Evolutionary conservation across 208 protist genomes (phyloP), one percentile per base, ranked within the genome.

Genomic region (Crithidia sp.): DNA sequence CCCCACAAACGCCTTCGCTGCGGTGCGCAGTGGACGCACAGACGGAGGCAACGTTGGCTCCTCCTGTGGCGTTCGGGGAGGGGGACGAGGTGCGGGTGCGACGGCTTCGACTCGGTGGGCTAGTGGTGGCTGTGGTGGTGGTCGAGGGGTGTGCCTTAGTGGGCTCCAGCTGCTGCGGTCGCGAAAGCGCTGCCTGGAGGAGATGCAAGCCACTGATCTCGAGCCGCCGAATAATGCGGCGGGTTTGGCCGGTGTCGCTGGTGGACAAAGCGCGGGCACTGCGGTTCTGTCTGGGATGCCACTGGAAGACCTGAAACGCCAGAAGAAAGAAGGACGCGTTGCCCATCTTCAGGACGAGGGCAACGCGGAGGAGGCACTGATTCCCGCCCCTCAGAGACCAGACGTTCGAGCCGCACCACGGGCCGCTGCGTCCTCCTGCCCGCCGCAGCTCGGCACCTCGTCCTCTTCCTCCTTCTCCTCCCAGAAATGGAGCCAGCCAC

Each of bases 131-230:
- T 3, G 59, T 13, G 13, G 37, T n/a, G 59, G 50, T 17, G 41
- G 28, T 5, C 17, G 44, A 5, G 28, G 54, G 16, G 47, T 10
- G 2, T 41, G 17, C 0, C 59, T 69, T 0, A 88, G 59, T n/a
- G 81, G 86, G 0, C 44, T 89, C 75, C 82, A 82, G 56, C 73
- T 88, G n/a, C 67, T 90, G 36, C 75, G 66, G 2, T 85, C 83
- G 7, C 79, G 87, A 3, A 96, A 96, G 66, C 82, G 91, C 2
- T 90, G 82, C 71, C 68, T 96, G 6, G 79, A 84, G 8, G 91
- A 96, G 60, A 80, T 88, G 69, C 68, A 85, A 41, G 74, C 77
- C 45, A 60, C 69, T 4, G 79, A 83, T 53, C 62, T 49, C 3
- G 50, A 45, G 50, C 50, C 4, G 14, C 9, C 2, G 2, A 49